These are phyloP conservation scores for Phytopythium montanum DNA, from an alignment of 352 stramenopile species.

Conservation along the genomic window DNA sequence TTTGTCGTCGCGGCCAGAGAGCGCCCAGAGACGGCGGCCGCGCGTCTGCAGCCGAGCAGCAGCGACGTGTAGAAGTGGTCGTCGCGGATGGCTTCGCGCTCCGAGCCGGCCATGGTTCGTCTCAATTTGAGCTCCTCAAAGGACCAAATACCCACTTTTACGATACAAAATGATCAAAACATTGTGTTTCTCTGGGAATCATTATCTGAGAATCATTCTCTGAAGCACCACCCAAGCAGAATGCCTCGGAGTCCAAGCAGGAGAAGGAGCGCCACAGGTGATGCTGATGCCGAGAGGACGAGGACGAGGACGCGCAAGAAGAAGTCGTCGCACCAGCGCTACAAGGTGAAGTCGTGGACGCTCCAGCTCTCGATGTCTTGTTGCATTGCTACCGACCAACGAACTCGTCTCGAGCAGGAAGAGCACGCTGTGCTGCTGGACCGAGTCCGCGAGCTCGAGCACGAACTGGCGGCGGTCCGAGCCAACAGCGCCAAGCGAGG, in stretches of 20 bases:
- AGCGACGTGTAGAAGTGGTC: constrained; percentile 27
- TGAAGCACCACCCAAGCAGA: neutral
- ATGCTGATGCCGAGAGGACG: neutral
- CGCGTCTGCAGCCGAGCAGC: constrained; percentile 14
- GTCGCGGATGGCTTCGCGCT: constrained; percentile 19
- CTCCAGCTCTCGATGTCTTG: neutral
- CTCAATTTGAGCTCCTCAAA: too few species aligned
- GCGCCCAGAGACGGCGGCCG: neutral
- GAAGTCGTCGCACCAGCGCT: constrained; percentile 5
- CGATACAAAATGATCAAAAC: too few species aligned
- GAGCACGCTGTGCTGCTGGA: neutral
- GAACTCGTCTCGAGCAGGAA: neutral
- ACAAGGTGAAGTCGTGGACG: neutral
- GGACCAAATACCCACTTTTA: too few species aligned
- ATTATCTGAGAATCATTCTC: too few species aligned
- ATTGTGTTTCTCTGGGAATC: too few species aligned
- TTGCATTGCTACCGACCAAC: too few species aligned
- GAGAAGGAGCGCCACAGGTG: neutral
- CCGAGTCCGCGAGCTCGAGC: neutral
- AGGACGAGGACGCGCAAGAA: constrained; percentile 5
- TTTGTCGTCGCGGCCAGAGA: neutral
- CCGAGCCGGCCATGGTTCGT: neutral
- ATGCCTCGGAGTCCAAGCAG: neutral
- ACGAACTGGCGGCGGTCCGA: neutral
- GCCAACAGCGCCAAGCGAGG: neutral